Base-by-base conservation (phyloP, 371 early-diverging fungal species). In the Vairimorpha apis region DNA sequence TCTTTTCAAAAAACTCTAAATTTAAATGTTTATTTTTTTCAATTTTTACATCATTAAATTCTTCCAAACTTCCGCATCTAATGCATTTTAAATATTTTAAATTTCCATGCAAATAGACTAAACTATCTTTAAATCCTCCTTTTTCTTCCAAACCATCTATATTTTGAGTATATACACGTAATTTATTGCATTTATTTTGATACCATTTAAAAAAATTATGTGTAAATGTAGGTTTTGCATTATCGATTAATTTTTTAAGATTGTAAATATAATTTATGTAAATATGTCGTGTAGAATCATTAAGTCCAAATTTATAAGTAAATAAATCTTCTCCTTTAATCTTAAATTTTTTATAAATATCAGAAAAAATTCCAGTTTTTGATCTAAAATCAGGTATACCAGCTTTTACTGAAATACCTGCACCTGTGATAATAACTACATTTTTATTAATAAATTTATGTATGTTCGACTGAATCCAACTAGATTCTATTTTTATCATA, bases 381-480 rank as follows among this genome's bases (percentile, higher is more conserved):
- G 95, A 95, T 47, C 97, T 86, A 72, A 96, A 97, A 76, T 96
- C 97, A 0, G 98, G 95, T 37, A 97, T 96, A 25, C 97, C 96
- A 67, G 92, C 90, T 0, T 92, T 89, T 0, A 93, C 94, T 25
- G 91, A 91, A 65, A 93, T 91, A 33, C 94, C 94, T 29, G 94
- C 94, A 5, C 94, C 93, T 16, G 89, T 88, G 23, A 93, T 86
- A 21, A 92, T 86, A 5, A 90, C 84, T n/a, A 86, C 86, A 67
- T 88, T 86, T 75, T 87, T 88, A 21, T 64, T 49, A 14, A 63
- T 45, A 59, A 82, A 70, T 38, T 29, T 13, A 44, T 64, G 16
- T 33, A 16, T 64, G 35, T 74, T 74, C 13, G 33, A n/a, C 3
- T 25, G 5, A 32, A 78, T 29, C 49, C 58, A 74, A 1, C 60